Evolutionary conservation across 192 early-diverging fungal species (phyloP).

Genomic region (Anaeromyces robustus): DNA sequence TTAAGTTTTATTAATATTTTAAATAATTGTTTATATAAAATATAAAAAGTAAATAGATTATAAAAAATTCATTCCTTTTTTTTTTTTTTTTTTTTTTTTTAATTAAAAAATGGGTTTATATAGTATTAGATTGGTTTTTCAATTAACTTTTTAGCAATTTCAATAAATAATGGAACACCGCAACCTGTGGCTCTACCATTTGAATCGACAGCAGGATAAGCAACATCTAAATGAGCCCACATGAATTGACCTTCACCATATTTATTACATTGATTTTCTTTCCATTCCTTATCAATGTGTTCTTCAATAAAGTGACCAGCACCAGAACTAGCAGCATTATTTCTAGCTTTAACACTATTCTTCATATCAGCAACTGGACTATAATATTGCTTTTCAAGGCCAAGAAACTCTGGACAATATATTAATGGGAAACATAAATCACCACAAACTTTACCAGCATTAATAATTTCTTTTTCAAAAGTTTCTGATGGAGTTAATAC

Average conservation of each 20-base stretch:
- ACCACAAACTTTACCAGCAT: slow-evolving; percentile 17
- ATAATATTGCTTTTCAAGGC: slow-evolving; percentile 3
- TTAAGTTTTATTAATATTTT: no score
- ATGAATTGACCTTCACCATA: neutral
- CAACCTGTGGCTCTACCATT: neutral
- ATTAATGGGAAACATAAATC: slow-evolving; percentile 23
- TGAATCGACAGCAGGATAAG: neutral
- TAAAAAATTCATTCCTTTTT: no score
- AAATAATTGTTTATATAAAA: no score
- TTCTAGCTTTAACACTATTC: slow-evolving; percentile 24
- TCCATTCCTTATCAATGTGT: slow-evolving; percentile 14
- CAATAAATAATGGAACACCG: neutral
- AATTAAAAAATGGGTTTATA: no score
- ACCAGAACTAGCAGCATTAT: slow-evolving; percentile 21
- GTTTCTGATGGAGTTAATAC: slow-evolving; percentile 18
- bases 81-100: no score
- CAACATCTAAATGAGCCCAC: neutral
- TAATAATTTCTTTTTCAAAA: slow-evolving; percentile 16
- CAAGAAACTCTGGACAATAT: slow-evolving; percentile 2
- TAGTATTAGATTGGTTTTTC: no score
- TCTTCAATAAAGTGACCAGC: slow-evolving; percentile 30
- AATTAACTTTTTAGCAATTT: neutral
- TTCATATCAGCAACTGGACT: slow-evolving; percentile 28
- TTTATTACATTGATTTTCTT: neutral
- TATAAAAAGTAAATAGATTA: no score